Evolutionary conservation across 257 asterid genomes (phyloP).

Genomic region (Vinca minor): DNA sequence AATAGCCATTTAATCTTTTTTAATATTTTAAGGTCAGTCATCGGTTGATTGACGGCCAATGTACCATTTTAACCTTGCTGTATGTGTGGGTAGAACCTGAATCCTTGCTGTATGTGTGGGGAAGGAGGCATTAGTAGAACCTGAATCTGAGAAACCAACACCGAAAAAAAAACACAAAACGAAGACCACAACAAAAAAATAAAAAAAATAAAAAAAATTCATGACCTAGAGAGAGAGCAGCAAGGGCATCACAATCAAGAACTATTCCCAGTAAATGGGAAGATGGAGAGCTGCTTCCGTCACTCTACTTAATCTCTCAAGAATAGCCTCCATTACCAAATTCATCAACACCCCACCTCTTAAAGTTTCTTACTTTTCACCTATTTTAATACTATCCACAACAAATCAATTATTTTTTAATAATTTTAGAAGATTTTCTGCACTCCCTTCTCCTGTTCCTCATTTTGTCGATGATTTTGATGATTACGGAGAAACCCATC

Average conservation of each 20-base stretch:
- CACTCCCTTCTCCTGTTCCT: conserved; percentile 47
- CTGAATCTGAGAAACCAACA: conserved; percentile 1
- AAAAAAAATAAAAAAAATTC: neutral
- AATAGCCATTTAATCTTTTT: no score
- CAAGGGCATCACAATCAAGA: no score
- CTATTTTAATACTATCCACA: conserved; percentile 23
- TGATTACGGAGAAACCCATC: conserved; percentile 25
- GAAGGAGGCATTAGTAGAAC: no score
- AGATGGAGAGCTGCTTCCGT: conserved; percentile 71
- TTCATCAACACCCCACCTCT: conserved; percentile 18
- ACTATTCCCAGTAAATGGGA: conserved; percentile 73
- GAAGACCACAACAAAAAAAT: neutral
- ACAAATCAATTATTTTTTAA: conserved; percentile 21
- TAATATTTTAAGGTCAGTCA: no score
- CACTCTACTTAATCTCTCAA: conserved; percentile 32
- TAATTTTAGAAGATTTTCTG: conserved; percentile 55
- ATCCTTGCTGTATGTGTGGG: no score
- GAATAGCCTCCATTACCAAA: conserved; percentile 31
- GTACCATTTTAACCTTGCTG: no score
- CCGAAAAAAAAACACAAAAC: neutral
- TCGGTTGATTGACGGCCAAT: no score
- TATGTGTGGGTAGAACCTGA: no score
- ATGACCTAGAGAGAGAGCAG: neutral
- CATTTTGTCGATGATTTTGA: conserved; percentile 47
- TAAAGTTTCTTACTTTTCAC: conserved; percentile 19